Evolutionary conservation across 1,284 basidiomycete species (phyloP), one percentile per base, ranked within the genome.

Genomic region (Peniophora sp.): DNA sequence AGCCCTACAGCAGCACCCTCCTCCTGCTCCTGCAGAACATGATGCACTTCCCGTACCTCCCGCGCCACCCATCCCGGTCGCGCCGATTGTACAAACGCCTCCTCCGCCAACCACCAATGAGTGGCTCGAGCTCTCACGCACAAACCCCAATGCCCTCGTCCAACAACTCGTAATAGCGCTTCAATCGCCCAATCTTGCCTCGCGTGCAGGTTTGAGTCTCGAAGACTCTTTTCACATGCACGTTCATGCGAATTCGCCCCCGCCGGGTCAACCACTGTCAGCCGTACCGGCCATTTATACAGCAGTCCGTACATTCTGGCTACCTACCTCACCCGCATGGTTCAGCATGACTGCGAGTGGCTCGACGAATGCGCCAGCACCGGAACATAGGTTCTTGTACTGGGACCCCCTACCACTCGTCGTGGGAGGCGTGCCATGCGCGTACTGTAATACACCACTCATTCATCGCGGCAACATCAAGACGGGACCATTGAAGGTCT

Each of bases 361-460:
- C 1, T 77, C 78, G 3, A 81, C 78, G 14, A 69, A 80, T 8
- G 77, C 81, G 35, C 81, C 76, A 0, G 79, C 81, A 3, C 81
- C 82, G 2, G 79, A 86, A 51, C 80, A 88, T 55, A 76, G 76
- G 3, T 88, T 88, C 66, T 68, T 88, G 22, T 88, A 85, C 58
- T 88, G 85, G 85, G 86, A 88, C 55, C 85, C 86, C 1, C 79
- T 81, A 47, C 82, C 84, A 3, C 75, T 88, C 47, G 78, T 86
- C 3, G 85, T 88, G 67, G 85, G 86, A 54, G 85, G 85, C 10
- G 83, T 88, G 47, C 69, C 75, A 2, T 88, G 85, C 55, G 83
- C 83, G 0, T 69, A 60, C 45, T 88, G 85, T 59, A 65, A 74
- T 3, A 59, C 70, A 2, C 71, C 79, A 1, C 72, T 88, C 32